Evolutionary conservation across 768 basidiomycete species (phyloP), one percentile per base, ranked within the genome.

Genomic region (Termitomyces titanicus): DNA sequence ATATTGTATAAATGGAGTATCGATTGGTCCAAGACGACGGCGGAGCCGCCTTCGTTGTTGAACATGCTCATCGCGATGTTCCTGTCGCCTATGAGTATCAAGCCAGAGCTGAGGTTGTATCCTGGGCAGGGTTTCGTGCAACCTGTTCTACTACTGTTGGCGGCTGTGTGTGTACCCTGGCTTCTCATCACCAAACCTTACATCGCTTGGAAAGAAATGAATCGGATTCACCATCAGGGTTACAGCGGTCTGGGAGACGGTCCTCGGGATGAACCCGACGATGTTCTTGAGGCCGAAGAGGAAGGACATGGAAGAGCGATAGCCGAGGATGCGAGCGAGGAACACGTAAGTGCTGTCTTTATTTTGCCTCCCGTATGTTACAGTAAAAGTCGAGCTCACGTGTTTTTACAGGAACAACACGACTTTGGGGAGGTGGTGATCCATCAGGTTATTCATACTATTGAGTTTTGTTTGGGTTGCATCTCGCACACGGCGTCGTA

Each of bases 61-160:
- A 96, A 92, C 75, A 94, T 94, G 92, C 78, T 99, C 59, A 98
- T 98, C 71, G 80, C 80, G 58, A 98, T 99, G 95, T 95, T 98
- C 78, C 76, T 99, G 60, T 82, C 84, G 2, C 97, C 97, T 8
- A 97, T 95, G 2, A 81, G 72, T 12, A 82, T 98, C 45, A 82
- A 83, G 33, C 77, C 83, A 8, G 73, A 74, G 29, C 79, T 76
- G 46, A 89, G 88, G 64, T 76, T 99, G 40, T 99, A 94, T 70
- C 76, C 79, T 5, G 95, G 96, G 7, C 97, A 99, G 70, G 81
- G 82, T n/a, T 76, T 82, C 42, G 78, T 99, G 5, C 97, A 99
- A 68, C 77, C 83, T 27, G 69, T 92, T 33, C 70, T 99, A 54
- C 74, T 99, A 31, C 66, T 89, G 11, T 68, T 92, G 57, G 97